Evolutionary conservation across 805 yeast species (phyloP).

Genomic region (Nematodospora valgi): DNA sequence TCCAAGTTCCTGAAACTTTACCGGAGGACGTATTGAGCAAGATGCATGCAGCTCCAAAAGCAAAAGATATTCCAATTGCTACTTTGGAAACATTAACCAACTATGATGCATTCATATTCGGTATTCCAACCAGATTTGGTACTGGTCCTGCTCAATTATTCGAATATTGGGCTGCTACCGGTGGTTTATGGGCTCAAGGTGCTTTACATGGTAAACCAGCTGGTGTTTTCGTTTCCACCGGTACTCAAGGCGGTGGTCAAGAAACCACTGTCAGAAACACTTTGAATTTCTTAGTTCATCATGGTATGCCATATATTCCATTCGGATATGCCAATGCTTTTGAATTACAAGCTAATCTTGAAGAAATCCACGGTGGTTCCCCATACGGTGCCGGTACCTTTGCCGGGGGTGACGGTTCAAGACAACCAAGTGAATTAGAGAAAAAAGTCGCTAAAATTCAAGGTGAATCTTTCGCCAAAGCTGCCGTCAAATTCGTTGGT

Average conservation of each 20-base stretch:
- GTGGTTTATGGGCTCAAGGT: slow-evolving; percentile 72
- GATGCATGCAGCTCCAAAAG: slow-evolving; percentile 67
- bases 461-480: slow-evolving; percentile 53
- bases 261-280: slow-evolving; percentile 64
- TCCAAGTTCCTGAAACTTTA: slow-evolving; percentile 79
- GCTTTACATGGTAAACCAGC: slow-evolving; percentile 69
- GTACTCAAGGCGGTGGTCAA: slow-evolving; percentile 76
- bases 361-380: slow-evolving; percentile 75
- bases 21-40: slow-evolving; percentile 54
- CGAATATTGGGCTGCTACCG: slow-evolving; percentile 74
- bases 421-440: slow-evolving; percentile 64
- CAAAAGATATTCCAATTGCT: slow-evolving; percentile 53
- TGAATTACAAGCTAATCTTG: slow-evolving; percentile 51
- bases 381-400: slow-evolving; percentile 86
- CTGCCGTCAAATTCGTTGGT: slow-evolving; percentile 16
- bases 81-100: slow-evolving; percentile 50
- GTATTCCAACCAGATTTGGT: slow-evolving; percentile 80
- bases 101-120: slow-evolving; percentile 75
- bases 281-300: slow-evolving; percentile 62
- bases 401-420: slow-evolving; percentile 74
- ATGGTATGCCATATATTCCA: slow-evolving; percentile 75
- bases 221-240: slow-evolving; percentile 69
- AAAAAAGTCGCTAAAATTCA: slow-evolving; percentile 60
- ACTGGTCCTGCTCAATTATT: slow-evolving; percentile 73
- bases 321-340: slow-evolving; percentile 65